Base-by-base conservation (phyloP, 2,329 filamentous ascomycete species). In the Fusarium poae region DNA sequence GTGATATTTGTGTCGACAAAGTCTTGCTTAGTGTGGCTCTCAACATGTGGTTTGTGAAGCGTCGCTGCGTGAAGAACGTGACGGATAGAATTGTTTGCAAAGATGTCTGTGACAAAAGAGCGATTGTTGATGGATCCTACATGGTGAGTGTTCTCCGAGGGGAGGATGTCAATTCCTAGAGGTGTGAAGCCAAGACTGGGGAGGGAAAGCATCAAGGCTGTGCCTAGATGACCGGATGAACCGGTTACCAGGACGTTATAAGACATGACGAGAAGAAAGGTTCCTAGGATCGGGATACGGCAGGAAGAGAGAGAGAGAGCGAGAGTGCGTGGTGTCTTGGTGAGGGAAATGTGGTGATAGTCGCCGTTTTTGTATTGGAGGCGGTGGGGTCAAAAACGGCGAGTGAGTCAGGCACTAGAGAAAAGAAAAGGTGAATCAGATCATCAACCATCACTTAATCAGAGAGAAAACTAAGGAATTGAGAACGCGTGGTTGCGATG, bases 41-140 rank as follows among this genome's bases (percentile, higher is more conserved):
- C 76, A 8, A 84, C 75, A 63, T 84, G 82, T 1, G 82, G 82
- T 46, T 84, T 84, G 76, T 84, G 82, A 1, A 84, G 78, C 15
- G 82, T 81, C 1, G 82, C 82, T 0, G 80, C 75, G 72, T 84
- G 81, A 30, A 84, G 68, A n/a, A 84, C 69, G 54, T 83, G 80
- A 11, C 67, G 69, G 54, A 83, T 79, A 2, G 76, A 68, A 60
- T 80, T 68, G 2, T 71, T 37, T 1, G 66, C 29, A 42, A 83
- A 70, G 11, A 83, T 40, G 4, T 60, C 64, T 3, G 67, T 45
- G 30, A 84, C 56, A 15, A 82, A 75, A 5, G 55, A 48, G 1
- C 76, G 72, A 65, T 84, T 78, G 18, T 75, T 71, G 64, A 84
- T 75, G 18, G 78, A 80, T 25, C 79, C 80, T 32, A 79, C 68